These are phyloP conservation scores for Phytopythium mirpurense DNA, from an alignment of 352 stramenopile species.

Conservation along the genomic window DNA sequence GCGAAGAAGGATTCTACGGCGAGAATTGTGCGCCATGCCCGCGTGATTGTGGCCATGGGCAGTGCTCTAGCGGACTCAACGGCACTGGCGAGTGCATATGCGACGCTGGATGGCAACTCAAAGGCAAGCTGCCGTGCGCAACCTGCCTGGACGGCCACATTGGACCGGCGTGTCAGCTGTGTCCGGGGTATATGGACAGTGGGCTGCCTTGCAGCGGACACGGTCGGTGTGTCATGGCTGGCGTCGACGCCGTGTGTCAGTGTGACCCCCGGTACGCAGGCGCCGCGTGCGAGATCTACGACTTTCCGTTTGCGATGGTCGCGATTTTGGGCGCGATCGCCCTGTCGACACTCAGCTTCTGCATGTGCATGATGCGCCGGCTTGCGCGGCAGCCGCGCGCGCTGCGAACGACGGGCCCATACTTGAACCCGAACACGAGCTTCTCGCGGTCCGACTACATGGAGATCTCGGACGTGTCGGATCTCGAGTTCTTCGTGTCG, in stretches of 20 bases:
- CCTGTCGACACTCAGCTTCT: conserved; percentile 77
- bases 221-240: conserved; percentile 52
- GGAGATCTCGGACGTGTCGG: conserved; percentile 82
- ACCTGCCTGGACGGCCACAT: conserved; percentile 77
- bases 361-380: conserved; percentile 83
- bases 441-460: conserved; percentile 83
- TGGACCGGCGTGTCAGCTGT: conserved; percentile 58
- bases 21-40: conserved; percentile 63
- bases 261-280: conserved; percentile 76
- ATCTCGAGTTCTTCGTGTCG: conserved; percentile 85
- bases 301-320: conserved; percentile 83
- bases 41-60: conserved; percentile 66
- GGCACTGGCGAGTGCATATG: conserved; percentile 78
- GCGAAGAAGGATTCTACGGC: conserved; percentile 77
- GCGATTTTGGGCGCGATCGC: conserved; percentile 72
- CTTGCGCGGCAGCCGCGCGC: conserved; percentile 65
- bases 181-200: conserved; percentile 68
- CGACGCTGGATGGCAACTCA: conserved; percentile 62
- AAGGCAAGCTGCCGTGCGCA: conserved; percentile 59
- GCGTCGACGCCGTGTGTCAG: conserved; percentile 48
- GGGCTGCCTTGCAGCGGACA: conserved; percentile 67
- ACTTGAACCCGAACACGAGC: conserved; percentile 53
- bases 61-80: conserved; percentile 69
- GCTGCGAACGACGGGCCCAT: conserved; percentile 21
- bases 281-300: conserved; percentile 73